phyloP scores from a whole-genome alignment of 306 rosid species.

The Rosa lucieae region DNA sequence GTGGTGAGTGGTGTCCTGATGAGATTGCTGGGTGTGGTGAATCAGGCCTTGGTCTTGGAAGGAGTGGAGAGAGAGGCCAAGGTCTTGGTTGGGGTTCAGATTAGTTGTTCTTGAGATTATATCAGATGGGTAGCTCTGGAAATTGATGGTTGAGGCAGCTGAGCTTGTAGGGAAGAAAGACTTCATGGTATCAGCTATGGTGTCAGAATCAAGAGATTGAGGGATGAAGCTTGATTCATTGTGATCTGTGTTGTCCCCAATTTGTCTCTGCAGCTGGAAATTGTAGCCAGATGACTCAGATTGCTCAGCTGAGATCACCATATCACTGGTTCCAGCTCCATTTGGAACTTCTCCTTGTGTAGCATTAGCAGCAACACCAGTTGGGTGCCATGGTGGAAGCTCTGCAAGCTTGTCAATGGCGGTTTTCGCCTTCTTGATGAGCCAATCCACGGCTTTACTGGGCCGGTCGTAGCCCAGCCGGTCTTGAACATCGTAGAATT shows the following conservation, averaged over 20 bases:
- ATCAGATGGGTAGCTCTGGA: constrained; percentile 51
- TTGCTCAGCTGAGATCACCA: constrained; percentile 42
- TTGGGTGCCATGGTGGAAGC: constrained; percentile 69
- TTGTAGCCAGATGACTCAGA: constrained; percentile 71
- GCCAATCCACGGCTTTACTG: constrained; percentile 92
- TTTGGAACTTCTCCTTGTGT: constrained; percentile 30
- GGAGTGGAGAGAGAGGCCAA: constrained; percentile 73
- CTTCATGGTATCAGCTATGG: constrained; percentile 47
- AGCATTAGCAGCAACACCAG: background rate
- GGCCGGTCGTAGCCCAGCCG: constrained; percentile 83
- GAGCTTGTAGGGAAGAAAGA: constrained; percentile 64
- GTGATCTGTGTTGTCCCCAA: constrained; percentile 33
- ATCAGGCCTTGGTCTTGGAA: constrained; percentile 48
- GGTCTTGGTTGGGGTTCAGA: constrained; percentile 48
- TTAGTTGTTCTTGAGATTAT: constrained; percentile 45
- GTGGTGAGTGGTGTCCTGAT: constrained; percentile 27
- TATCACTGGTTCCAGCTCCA: constrained; percentile 29
- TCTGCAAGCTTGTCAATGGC: constrained; percentile 73
- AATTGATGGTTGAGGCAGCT: constrained; percentile 51
- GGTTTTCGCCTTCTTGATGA: constrained; percentile 67
- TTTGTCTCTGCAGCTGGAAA: constrained; percentile 48
- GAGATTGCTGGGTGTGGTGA: constrained; percentile 31
- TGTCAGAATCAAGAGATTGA: constrained; percentile 33
- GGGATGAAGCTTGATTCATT: constrained; percentile 41
- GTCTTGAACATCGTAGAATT: constrained; percentile 87